Percentiles rank a stretch among this genome's conserved stretches.
These are phyloP conservation scores for Cucumis melo DNA, from an alignment of 306 rosid genomes.

Conservation along the genomic window DNA sequence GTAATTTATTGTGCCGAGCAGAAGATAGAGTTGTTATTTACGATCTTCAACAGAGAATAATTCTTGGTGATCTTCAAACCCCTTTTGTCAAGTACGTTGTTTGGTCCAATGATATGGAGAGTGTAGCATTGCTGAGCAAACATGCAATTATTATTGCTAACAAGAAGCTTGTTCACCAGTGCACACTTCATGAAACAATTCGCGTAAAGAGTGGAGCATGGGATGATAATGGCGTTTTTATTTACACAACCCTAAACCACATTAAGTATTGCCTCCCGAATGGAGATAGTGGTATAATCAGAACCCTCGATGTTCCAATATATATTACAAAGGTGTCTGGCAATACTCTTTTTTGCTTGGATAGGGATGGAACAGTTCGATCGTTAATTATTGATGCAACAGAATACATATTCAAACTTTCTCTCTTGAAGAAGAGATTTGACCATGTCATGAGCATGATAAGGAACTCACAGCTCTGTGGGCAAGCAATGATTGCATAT, in stretches of 20 bases:
- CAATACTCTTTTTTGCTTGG: constrained; percentile 69
- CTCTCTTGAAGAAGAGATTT: constrained; percentile 55
- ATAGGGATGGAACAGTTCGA: constrained; percentile 76
- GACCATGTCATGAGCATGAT: constrained; percentile 91
- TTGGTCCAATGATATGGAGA: constrained; percentile 88
- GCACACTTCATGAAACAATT: constrained; percentile 90
- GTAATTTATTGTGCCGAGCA: constrained; percentile 70
- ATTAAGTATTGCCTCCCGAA: constrained; percentile 82
- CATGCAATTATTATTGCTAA: constrained; percentile 75
- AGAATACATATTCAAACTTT: constrained; percentile 75
- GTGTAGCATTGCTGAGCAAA: constrained; percentile 85
- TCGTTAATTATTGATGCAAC: constrained; percentile 66
- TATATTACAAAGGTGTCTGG: constrained; percentile 79
- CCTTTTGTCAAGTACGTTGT: constrained; percentile 69
- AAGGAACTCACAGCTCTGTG: constrained; percentile 80
- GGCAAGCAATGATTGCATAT: constrained; percentile 90
- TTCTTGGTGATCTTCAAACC: constrained; percentile 79
- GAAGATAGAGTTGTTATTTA: constrained; percentile 74
- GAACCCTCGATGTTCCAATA: constrained; percentile 79
- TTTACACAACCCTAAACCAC: constrained; percentile 79
- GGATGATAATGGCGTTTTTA: constrained; percentile 95
- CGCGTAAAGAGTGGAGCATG: constrained; percentile 94
- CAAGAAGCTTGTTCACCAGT: constrained; percentile 81
- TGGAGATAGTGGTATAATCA: constrained; percentile 86
- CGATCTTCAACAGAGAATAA: constrained; percentile 65